Evolutionary conservation across 768 basidiomycete species (phyloP), one percentile per base, ranked within the genome.

Genomic region (Phylloporus sp.): DNA sequence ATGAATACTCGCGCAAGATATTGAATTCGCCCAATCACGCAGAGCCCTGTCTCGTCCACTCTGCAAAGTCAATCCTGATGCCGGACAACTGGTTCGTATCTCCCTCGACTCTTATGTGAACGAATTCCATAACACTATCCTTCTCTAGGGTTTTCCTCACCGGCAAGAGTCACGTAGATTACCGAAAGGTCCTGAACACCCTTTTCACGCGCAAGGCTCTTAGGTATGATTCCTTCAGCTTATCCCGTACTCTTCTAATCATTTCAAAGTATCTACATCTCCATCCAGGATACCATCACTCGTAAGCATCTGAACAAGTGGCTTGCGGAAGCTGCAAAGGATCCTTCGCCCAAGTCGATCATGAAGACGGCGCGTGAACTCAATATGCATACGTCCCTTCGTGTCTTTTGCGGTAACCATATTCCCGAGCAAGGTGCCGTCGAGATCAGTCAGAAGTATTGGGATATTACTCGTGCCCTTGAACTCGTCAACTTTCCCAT

Each of bases 401-500:
- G 85, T 47, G 95, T 98, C 49, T 99, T 99, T 74, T 93, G 95
- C 64, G 97, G 97, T 16, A 72, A 76, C 55, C 91, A 98, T 70
- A 86, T 98, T 59, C 84, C 91, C 26, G 86, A 92, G 15, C 72
- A 82, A 8, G 90, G 86, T 35, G 81, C 85, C 23, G 64, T 72
- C 15, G 90, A 92, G 65, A 94, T 99, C 66, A 87, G 81, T 64
- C 85, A 90, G 58, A 93, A 92, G 66, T 98, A 98, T 74, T 98
- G 95, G 95, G 77, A 79, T 53, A 97, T 99, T 71, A 98, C 97
- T 7, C 76, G 83, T 59, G 91, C 97, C 3, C 86, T 99, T 36
- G 92, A 99, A 68, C 87, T 99, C 49, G 97, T 99, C 76, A 99
- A 99, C 76, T 98, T 99, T 76, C 97, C 97, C 15, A 72, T 98